Percentiles rank a stretch among this genome's conserved stretches.
These are phyloP conservation scores for Inga laurina DNA, from an alignment of 306 rosid species.

Conservation along the genomic window DNA sequence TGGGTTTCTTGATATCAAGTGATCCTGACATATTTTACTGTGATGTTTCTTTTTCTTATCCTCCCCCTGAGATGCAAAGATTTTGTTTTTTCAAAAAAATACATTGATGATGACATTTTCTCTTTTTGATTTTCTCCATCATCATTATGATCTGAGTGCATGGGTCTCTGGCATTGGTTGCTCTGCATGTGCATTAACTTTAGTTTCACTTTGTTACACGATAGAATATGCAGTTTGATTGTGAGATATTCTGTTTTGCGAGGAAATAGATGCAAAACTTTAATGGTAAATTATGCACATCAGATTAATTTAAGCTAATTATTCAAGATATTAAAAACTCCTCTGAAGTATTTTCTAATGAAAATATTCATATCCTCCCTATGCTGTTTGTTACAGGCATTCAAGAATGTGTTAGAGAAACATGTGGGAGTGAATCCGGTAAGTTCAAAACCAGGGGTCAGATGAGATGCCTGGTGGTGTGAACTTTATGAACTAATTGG, in stretches of 20 bases:
- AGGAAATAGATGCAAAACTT: constrained; percentile 15
- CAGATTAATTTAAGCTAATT: constrained; percentile 1
- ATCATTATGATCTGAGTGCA: constrained; percentile 47
- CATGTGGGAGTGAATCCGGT: constrained; percentile 70
- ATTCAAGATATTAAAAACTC: constrained; percentile 15
- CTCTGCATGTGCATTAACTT: constrained; percentile 50
- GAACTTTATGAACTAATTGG: constrained; percentile 46
- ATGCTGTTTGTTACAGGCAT: constrained; percentile 61
- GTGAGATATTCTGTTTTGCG: constrained; percentile 26
- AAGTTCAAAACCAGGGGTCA: constrained; percentile 47
- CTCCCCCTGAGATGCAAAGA: constrained; percentile 36
- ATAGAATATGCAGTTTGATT: constrained; percentile 28
- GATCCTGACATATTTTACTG: constrained; percentile 43
- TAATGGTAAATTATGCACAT: background rate
- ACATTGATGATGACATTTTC: constrained; percentile 43
- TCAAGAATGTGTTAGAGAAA: constrained; percentile 78
- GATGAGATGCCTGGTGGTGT: constrained; percentile 44
- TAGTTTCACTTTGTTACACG: constrained; percentile 40
- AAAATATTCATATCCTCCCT: constrained; percentile 5
- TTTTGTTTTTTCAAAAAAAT: constrained; percentile 24
- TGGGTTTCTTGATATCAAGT: constrained; percentile 30
- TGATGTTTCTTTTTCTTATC: constrained; percentile 25
- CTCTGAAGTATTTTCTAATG: constrained; percentile 15
- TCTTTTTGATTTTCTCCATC: constrained; percentile 48
- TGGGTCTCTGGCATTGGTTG: constrained; percentile 48